These are phyloP conservation scores for Scleromitrula shiraiana DNA, from an alignment of 2,329 filamentous ascomycete genomes.

Conservation along the genomic window DNA sequence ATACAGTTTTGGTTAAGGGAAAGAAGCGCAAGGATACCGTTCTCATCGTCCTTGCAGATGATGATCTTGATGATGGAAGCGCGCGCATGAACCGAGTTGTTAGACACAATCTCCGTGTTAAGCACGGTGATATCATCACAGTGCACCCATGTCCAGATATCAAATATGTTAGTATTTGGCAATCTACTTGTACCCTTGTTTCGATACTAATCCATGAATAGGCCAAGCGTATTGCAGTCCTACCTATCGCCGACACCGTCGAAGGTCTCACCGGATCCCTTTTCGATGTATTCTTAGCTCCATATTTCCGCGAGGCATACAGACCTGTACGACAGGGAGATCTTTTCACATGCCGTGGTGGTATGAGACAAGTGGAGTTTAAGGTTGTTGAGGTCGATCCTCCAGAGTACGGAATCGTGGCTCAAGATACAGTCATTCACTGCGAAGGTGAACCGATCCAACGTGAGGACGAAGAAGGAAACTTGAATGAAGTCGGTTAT, in stretches of 20 bases:
- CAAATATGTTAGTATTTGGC: constrained; percentile 79
- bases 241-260: constrained; percentile 95
- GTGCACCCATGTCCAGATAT: constrained; percentile 98
- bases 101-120: constrained; percentile 94
- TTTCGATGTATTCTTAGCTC: constrained; percentile 98
- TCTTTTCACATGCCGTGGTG: constrained; percentile 92
- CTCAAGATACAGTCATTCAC: constrained; percentile 97
- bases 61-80: constrained; percentile 95
- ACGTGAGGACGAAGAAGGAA: constrained; percentile 98
- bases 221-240: constrained; percentile 98
- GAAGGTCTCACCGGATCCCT: constrained; percentile 96
- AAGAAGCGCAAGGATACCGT: constrained; percentile 99
- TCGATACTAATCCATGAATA: constrained; percentile 36
- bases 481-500: constrained; percentile 97
- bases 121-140: constrained; percentile 96
- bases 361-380: constrained; percentile 99
- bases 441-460: constrained; percentile 96
- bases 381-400: constrained; percentile 99
- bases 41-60: constrained; percentile 92
- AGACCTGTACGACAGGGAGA: constrained; percentile 95
- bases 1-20: constrained; percentile 95
- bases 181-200: background rate
- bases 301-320: constrained; percentile 99
- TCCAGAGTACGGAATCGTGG: constrained; percentile 96
- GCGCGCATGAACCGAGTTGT: constrained; percentile 98